Evolutionary conservation across 108 stramenopile genomes (phyloP), one percentile per base, ranked within the genome.

Genomic region (Craspedostauros australis): DNA sequence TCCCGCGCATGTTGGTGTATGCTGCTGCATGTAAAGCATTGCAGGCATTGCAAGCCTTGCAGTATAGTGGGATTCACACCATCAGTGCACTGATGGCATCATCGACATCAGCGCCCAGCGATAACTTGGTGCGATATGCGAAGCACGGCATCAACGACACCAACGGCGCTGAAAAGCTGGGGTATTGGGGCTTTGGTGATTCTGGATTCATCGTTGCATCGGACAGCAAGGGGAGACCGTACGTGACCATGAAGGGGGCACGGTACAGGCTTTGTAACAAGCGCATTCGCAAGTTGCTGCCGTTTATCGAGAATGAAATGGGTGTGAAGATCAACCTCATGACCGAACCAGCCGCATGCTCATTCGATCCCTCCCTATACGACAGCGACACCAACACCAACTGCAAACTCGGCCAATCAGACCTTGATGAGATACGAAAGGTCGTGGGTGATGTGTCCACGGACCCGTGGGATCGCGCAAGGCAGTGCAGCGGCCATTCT

Each of bases 401-500:
- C 6, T 0, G 39, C 1, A 45, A 37, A n/a, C 9, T 52, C 19
- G 20, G 11, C 3, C 9, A 30, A 64, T 26, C 18, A 34, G 6
- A 22, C 45, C 12, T 19, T 16, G 16, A 3, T 64, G 6, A 43
- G 32, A 23, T 2, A n/a, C n/a, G 25, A 15, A 5, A 32, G 42
- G 44, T 59, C 18, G 5, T 20, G 12, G 39, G 39, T 18, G 22
- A 15, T 14, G 44, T 82, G 20, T 83, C 82, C 23, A 54, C 49
- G 24, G 25, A 45, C 6, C 53, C 50, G 9, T 20, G 40, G 12
- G 84, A 86, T 27, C 57, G 85, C 20, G 76, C 72, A 31, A 69
- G 92, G 5, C 88, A 90, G 59, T 82, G 86, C 19, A 82, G 84
- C n/a, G 92, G 92, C 5, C 92, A 93, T 60, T 76, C 79, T 9